Conservation (phyloP, 2,329 filamentous ascomycete genomes). For the Thyridium curvatum region DNA sequence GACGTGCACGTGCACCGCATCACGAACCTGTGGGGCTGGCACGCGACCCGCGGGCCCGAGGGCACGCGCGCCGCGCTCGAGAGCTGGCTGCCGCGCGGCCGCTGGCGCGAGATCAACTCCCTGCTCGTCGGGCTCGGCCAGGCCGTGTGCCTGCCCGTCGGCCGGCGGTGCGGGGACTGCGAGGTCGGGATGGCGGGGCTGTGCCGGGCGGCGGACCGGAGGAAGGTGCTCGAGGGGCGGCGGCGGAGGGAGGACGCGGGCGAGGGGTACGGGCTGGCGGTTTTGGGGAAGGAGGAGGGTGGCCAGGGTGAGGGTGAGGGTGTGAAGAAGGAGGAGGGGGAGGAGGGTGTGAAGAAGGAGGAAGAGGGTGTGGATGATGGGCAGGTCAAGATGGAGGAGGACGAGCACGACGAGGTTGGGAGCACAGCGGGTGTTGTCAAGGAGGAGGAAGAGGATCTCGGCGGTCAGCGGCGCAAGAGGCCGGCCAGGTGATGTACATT, state of each 20-base stretch:
- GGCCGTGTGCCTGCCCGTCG: conserved; percentile 76
- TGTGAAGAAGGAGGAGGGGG: conserved; percentile 15
- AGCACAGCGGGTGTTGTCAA: conserved; percentile 17
- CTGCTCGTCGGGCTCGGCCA: conserved; percentile 85
- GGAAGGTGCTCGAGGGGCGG: conserved; percentile 52
- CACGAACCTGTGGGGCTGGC: conserved; percentile 91
- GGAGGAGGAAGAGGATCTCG: conserved; percentile 19
- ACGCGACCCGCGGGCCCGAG: conserved; percentile 70
- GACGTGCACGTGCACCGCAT: conserved; percentile 95
- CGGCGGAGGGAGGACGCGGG: conserved; percentile 36
- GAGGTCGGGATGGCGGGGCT: conserved; percentile 69
- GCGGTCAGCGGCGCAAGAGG: neutral
- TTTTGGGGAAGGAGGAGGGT: conserved; percentile 17
- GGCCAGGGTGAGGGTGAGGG: conserved; percentile 8
- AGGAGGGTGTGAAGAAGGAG: neutral
- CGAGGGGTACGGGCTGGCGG: conserved; percentile 13
- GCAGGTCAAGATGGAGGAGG: conserved; percentile 17
- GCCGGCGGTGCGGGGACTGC: conserved; percentile 78
- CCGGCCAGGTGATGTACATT: conserved; percentile 2
- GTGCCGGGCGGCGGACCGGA: conserved; percentile 66
- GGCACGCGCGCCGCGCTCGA: conserved; percentile 71
- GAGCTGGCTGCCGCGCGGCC: conserved; percentile 75
- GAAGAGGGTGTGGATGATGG: conserved; percentile 7
- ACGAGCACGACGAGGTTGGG: conserved; percentile 13
- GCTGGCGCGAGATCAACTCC: conserved; percentile 90